Evolutionary conservation across 176 grass and related monocot genomes (phyloP), one percentile per base, ranked within the genome.

Genomic region (Olyra latifolia): DNA sequence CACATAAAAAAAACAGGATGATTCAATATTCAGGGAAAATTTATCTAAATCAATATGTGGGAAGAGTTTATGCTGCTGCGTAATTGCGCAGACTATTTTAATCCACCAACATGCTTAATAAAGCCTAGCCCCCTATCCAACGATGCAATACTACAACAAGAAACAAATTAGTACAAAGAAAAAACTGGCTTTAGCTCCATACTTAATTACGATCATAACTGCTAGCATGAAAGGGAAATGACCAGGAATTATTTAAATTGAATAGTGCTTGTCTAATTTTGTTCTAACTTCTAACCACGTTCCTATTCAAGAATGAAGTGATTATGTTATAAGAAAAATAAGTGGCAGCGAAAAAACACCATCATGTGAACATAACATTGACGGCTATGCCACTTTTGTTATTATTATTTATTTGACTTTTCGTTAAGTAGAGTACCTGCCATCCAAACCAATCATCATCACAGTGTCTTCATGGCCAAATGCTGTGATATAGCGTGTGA

Each of bases 391-490:
- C 23, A 66, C 11, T 49, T 38, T 48, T 71, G 6, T 49, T 78
- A 17, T 20, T 41, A 32, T 77, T 43, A 7, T 47, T 57, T 39
- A 1, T 68, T 70, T 7, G 24, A 23, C 27, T 11, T 10, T 62
- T 28, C 38, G 29, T 13, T 20, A 79, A 61, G 10, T n/a, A 62
- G 1, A 38, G 40, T 89, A 93, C 91, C 91, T 93, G 63, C 89
- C 91, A 89, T 93, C 94, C 87, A 91, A 79, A 58, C 91, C 82
- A 44, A 91, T 47, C 52, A 91, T 80, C 87, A 91, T 87, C 27
- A 93, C 80, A 24, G 84, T 91, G 41, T 91, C 80, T 67, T 91
- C 60, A 81, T 85, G 58, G 81, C 89, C 91, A 97, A 97, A 97
- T 80, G 86, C 84, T 78, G 42, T 81, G 61, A 88, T 66, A 72